Base-by-base conservation (phyloP, 2,329 filamentous ascomycete species). In the Septoria linicola region DNA sequence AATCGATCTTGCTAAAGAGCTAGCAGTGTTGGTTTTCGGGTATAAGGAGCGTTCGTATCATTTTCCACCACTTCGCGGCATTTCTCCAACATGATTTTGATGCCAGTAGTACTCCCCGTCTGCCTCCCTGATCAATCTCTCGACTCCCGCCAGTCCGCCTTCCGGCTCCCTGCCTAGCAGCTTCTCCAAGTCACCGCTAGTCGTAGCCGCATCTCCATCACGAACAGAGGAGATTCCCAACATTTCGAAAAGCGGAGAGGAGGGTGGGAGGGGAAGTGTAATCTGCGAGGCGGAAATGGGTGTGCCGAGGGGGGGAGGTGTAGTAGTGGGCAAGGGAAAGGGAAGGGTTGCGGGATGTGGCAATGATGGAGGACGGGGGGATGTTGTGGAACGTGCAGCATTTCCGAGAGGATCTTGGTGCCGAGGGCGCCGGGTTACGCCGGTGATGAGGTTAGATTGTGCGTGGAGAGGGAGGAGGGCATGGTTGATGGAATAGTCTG, bases 401-500 rank as follows among this genome's bases (percentile, higher is more conserved):
- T 71, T 55, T 80, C 76, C 23, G 68, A 68, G 62, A 77, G 68
- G 23, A 77, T 78, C 59, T 76, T 78, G 44, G 68, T 66, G 54
- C 77, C 80, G 1, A 82, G 73, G 27, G 70, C 77, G 32, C 80
- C 80, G n/a, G 0, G 79, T 66, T 11, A 60, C 59, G 40, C 63
- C 63, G 10, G 63, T 66, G 8, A 66, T 43, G 43, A 63, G 59
- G 43, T 30, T n/a, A n/a, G n/a, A n/a, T n/a, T n/a, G n/a, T n/a
- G n/a, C n/a, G n/a, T n/a, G n/a, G n/a, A n/a, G n/a, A n/a, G n/a
- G n/a, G n/a, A n/a, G n/a, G n/a, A n/a, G n/a, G n/a, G n/a, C n/a
- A n/a, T n/a, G n/a, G n/a, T n/a, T n/a, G n/a, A n/a, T n/a, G n/a
- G n/a, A n/a, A n/a, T n/a, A n/a, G n/a, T n/a, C n/a, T n/a, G n/a